Conservation (phyloP, 2,329 filamentous ascomycete species). For the Aspergillus sp. region DNA sequence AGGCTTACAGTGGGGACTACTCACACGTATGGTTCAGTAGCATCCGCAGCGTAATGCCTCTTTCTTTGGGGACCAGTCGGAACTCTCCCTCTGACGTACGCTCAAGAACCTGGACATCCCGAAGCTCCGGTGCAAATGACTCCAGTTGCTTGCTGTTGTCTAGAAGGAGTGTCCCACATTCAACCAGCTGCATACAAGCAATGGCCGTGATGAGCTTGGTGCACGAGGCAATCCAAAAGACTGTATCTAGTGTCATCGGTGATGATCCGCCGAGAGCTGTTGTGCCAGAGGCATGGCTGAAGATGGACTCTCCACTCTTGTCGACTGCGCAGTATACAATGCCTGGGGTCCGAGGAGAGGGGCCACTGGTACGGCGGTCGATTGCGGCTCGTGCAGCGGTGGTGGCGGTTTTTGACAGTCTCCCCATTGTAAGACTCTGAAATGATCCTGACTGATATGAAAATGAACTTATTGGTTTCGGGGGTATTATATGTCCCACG, state of each 20-base stretch:
- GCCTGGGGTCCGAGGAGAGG: too few relatives aligned
- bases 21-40: slow-evolving; percentile 49
- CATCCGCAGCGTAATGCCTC: slow-evolving; percentile 57
- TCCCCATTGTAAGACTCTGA: too few relatives aligned
- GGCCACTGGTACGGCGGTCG: too few relatives aligned
- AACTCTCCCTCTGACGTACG: slow-evolving; percentile 14
- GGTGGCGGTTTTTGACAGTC: too few relatives aligned
- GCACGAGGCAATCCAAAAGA: slow-evolving; percentile 60
- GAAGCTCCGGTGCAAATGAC: slow-evolving; percentile 43
- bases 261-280: slow-evolving; percentile 32
- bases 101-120: slow-evolving; percentile 40
- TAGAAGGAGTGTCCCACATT: slow-evolving; percentile 42
- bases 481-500: too few relatives aligned
- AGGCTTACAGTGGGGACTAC: too few relatives aligned
- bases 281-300: neutral
- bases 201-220: slow-evolving; percentile 48
- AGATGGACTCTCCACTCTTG: neutral
- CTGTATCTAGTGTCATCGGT: slow-evolving; percentile 58
- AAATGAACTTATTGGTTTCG: too few relatives aligned
- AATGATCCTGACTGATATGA: too few relatives aligned
- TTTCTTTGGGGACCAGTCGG: slow-evolving; percentile 44
- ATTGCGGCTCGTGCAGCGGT: too few relatives aligned
- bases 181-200: slow-evolving; percentile 50
- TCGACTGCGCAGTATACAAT: neutral
- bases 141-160: slow-evolving; percentile 44